Evolutionary conservation across 2,329 filamentous ascomycete species (phyloP).

Genomic region (Chrysoporthe cubensis): DNA sequence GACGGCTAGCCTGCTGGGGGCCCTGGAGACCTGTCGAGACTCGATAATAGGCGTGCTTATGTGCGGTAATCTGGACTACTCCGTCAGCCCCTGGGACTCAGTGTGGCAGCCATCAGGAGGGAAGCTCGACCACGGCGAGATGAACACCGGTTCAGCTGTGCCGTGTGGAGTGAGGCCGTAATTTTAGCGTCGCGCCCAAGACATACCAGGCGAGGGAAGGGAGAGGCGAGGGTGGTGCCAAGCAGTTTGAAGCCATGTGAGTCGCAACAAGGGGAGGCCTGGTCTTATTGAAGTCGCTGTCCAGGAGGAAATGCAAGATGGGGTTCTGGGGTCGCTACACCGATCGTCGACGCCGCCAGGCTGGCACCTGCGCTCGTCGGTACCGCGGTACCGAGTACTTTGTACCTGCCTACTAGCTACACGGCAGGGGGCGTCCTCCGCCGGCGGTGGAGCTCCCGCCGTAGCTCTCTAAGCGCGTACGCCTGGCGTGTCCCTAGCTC

Average conservation of each 20-base stretch:
- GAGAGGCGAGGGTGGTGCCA: background rate
- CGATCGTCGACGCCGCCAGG: conserved; percentile 7
- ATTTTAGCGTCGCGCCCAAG: background rate
- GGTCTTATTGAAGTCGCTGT: no score
- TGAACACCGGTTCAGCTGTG: background rate
- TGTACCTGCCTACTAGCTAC: background rate
- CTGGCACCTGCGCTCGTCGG: background rate
- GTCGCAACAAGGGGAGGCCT: no score
- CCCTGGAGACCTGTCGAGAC: background rate
- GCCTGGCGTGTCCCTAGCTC: background rate
- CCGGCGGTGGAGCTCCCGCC: no score
- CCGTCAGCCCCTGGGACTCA: background rate
- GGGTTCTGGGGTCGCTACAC: background rate
- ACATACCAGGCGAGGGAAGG: no score
- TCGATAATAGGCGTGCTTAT: background rate
- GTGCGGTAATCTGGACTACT: background rate
- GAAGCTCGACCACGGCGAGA: background rate
- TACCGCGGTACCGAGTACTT: background rate
- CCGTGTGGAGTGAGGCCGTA: background rate
- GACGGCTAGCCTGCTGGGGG: background rate
- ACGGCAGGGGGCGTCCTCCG: background rate
- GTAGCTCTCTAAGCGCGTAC: no score
- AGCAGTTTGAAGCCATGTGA: background rate
- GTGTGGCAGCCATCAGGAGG: background rate
- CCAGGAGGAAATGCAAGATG: background rate